Evolutionary conservation across 176 grass and related monocot species (phyloP).

Genomic region (Zoysia pacifica): DNA sequence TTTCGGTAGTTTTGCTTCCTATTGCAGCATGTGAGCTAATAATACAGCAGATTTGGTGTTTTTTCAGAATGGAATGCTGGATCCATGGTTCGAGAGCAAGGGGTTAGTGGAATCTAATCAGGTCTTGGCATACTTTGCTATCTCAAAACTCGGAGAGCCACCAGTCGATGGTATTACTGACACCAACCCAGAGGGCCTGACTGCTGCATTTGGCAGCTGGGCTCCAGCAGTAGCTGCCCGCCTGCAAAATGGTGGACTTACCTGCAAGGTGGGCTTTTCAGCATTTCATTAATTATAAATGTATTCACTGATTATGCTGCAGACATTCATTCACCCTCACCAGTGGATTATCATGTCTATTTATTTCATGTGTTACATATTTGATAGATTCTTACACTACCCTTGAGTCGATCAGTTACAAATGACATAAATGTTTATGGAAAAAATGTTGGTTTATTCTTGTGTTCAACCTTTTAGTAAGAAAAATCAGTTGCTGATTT

Average conservation of each 20-base stretch:
- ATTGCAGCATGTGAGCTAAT: constrained; percentile 29
- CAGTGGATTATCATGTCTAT: neutral
- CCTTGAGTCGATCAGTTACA: neutral
- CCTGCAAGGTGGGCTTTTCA: constrained; percentile 68
- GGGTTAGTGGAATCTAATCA: constrained; percentile 79
- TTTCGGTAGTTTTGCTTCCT: neutral
- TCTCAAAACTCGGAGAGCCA: constrained; percentile 81
- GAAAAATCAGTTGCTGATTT: neutral
- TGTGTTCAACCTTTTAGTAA: neutral
- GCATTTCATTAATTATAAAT: neutral
- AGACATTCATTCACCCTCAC: neutral
- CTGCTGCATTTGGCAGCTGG: constrained; percentile 85
- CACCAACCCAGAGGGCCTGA: constrained; percentile 82
- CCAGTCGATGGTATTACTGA: constrained; percentile 95
- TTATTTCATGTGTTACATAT: neutral
- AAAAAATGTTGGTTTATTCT: neutral
- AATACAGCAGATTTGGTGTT: constrained; percentile 92
- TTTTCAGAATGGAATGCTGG: constrained; percentile 99
- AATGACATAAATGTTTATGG: neutral
- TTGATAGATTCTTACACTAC: constrained; percentile 1
- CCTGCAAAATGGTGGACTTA: constrained; percentile 71
- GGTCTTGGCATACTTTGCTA: constrained; percentile 87
- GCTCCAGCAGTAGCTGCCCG: constrained; percentile 64
- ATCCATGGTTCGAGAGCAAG: constrained; percentile 92
- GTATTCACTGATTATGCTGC: neutral